Evolutionary conservation across 176 grass and related monocot genomes (phyloP).

Genomic region (Thalia dealbata): DNA sequence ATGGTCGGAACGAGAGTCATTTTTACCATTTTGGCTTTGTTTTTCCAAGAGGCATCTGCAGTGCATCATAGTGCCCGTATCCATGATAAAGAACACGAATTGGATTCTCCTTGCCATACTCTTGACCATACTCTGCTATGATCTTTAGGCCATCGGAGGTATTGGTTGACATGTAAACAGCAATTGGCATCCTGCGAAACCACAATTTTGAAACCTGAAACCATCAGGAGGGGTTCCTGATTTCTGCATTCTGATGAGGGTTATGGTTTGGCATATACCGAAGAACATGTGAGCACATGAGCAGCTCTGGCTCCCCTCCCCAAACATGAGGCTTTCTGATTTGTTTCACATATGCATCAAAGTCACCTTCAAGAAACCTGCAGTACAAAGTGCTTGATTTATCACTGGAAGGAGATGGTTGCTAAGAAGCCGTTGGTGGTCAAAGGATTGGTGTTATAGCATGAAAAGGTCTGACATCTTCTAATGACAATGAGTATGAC

Average conservation of each 20-base stretch:
- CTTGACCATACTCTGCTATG: constrained; percentile 93
- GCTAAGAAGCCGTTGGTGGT: not conserved
- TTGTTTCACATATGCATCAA: constrained; percentile 72
- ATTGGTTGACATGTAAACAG: constrained; percentile 74
- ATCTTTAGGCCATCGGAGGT: constrained; percentile 45
- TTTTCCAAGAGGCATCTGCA: constrained; percentile 52
- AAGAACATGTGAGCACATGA: constrained; percentile 97
- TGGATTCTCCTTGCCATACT: constrained; percentile 84
- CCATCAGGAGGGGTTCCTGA: not conserved
- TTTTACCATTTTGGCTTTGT: constrained; percentile 46
- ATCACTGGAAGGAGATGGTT: not conserved
- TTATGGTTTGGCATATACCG: constrained; percentile 20
- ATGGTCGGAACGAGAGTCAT: not conserved
- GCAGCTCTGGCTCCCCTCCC: constrained; percentile 82
- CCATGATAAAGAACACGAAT: constrained; percentile 73
- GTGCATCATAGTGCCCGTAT: constrained; percentile 71
- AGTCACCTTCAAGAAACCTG: constrained; percentile 90
- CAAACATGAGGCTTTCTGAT: constrained; percentile 86
- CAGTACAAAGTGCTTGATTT: not conserved
- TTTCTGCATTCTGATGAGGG: not conserved
- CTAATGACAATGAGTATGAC: no score
- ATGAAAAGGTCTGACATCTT: not conserved
- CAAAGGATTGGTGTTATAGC: not conserved
- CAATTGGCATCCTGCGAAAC: constrained; percentile 67
- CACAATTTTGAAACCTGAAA: not conserved